Evolutionary conservation across 2,329 filamentous ascomycete species (phyloP).

Genomic region (Alternaria dauci): DNA sequence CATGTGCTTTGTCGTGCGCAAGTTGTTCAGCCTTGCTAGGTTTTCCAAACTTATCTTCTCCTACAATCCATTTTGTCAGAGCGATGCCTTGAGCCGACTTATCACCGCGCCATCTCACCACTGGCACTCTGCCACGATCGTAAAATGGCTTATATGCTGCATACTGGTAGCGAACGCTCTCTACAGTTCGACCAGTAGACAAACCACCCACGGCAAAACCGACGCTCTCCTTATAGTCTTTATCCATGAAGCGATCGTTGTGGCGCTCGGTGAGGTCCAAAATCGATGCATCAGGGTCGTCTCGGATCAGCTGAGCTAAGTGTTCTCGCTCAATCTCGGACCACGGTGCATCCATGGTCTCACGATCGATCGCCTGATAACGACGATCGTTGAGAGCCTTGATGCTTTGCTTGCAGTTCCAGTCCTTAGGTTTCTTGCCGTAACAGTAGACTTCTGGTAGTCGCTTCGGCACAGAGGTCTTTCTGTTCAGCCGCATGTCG

Average conservation of each 20-base stretch:
- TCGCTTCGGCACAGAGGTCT: slow-evolving; percentile 26
- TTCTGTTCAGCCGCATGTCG: slow-evolving; percentile 36
- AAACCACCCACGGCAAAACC: slow-evolving; percentile 18
- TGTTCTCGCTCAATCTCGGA: slow-evolving; percentile 28
- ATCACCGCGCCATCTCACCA: slow-evolving; percentile 15
- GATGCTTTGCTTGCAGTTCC: slow-evolving; percentile 30
- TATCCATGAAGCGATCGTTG: slow-evolving; percentile 31
- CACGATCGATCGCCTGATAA: slow-evolving; percentile 34
- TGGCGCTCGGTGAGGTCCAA: slow-evolving; percentile 36
- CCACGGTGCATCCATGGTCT: slow-evolving; percentile 28
- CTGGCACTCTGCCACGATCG: slow-evolving; percentile 25
- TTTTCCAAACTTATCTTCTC: slow-evolving; percentile 10
- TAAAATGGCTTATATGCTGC: slow-evolving; percentile 31
- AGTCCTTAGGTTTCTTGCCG: slow-evolving; percentile 33
- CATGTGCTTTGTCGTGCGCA: slow-evolving; percentile 2
- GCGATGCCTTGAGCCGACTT: slow-evolving; percentile 12
- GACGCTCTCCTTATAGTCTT: slow-evolving; percentile 16
- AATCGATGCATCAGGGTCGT: slow-evolving; percentile 33
- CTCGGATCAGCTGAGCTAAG: slow-evolving; percentile 23
- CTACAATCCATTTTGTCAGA: slow-evolving; percentile 2
- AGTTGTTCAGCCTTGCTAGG: slow-evolving; percentile 12
- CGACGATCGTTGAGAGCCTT: slow-evolving; percentile 41
- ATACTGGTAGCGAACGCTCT: slow-evolving; percentile 41
- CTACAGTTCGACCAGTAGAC: slow-evolving; percentile 34
- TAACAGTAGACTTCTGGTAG: slow-evolving; percentile 24